Evolutionary conservation across 2,329 filamentous ascomycete genomes (phyloP).

Genomic region (Ophiostoma populinum): DNA sequence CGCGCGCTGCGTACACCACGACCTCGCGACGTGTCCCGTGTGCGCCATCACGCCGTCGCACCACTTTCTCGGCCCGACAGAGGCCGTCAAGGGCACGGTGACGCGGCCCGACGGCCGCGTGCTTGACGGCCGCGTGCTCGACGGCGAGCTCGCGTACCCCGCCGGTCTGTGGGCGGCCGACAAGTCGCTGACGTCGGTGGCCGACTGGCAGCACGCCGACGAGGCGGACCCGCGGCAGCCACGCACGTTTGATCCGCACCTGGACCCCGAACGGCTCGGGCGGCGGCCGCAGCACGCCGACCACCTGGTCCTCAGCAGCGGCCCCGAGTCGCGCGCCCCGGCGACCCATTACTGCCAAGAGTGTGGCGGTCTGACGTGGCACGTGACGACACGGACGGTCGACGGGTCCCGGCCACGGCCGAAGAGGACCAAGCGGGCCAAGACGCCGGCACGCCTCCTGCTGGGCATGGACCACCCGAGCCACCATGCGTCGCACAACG

Average conservation of each 20-base stretch:
- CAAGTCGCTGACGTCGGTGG: not conserved
- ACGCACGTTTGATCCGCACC: slow-evolving; percentile 1
- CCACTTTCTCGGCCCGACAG: slow-evolving; percentile 4
- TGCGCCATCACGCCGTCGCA: slow-evolving; percentile 7
- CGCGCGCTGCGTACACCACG: slow-evolving; percentile 3
- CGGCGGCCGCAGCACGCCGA: not conserved
- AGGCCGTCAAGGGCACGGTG: not conserved
- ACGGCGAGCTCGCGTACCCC: not conserved
- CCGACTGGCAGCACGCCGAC: slow-evolving; percentile 5
- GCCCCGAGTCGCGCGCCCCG: not conserved
- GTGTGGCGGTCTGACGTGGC: slow-evolving; percentile 5
- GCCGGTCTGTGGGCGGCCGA: not conserved
- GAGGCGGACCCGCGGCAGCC: not conserved
- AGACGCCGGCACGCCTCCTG: not conserved
- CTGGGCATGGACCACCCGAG: slow-evolving; percentile 4
- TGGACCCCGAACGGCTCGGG: slow-evolving; percentile 4
- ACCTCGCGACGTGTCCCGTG: slow-evolving; percentile 6
- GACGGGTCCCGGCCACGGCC: not conserved
- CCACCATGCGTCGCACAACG: slow-evolving; percentile 7
- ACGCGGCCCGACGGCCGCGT: not conserved
- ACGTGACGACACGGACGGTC: not conserved
- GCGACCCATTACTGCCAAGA: not conserved
- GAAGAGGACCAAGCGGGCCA: not conserved
- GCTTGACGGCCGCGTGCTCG: not conserved
- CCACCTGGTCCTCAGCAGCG: not conserved